Percentiles rank a stretch among this genome's conserved stretches.
Evolutionary conservation across 306 rosid genomes (phyloP).

Genomic region (Astragalus glycyphyllos): DNA sequence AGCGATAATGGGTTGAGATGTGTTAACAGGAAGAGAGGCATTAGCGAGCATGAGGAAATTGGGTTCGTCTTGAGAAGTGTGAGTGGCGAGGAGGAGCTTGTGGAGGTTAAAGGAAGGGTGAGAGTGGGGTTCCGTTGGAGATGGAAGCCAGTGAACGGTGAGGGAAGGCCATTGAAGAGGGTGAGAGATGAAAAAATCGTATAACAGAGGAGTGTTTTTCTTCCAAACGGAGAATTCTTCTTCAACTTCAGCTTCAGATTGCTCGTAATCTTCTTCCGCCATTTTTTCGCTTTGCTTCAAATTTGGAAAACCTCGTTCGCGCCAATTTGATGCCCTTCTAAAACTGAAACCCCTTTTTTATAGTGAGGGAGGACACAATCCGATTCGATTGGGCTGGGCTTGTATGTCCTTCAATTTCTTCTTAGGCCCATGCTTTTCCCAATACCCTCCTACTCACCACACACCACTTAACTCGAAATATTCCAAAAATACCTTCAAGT

Average conservation of each 20-base stretch:
- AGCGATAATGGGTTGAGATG: slow-evolving; percentile 43
- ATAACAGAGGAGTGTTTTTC: slow-evolving; percentile 78
- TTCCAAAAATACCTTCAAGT: too few relatives aligned
- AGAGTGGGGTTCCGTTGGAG: slow-evolving; percentile 51
- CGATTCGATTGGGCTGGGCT: neutral
- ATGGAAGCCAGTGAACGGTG: slow-evolving; percentile 68
- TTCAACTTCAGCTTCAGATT: slow-evolving; percentile 48
- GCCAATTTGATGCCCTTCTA: slow-evolving; percentile 32
- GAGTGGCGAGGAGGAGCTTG: slow-evolving; percentile 80
- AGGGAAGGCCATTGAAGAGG: slow-evolving; percentile 96
- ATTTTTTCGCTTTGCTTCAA: slow-evolving; percentile 44
- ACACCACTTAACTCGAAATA: too few relatives aligned
- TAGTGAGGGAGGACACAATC: neutral
- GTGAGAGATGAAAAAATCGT: slow-evolving; percentile 78
- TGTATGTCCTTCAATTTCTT: too few relatives aligned
- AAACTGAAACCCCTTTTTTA: slow-evolving; percentile 22
- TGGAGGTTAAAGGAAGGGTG: slow-evolving; percentile 67
- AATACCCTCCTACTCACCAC: too few relatives aligned
- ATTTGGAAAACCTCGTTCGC: slow-evolving; percentile 35
- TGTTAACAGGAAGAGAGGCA: slow-evolving; percentile 56
- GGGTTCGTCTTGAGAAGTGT: slow-evolving; percentile 69
- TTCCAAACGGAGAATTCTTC: slow-evolving; percentile 89
- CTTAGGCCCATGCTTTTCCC: too few relatives aligned
- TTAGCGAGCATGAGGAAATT: slow-evolving; percentile 82
- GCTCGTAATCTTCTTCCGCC: slow-evolving; percentile 56